Base-by-base conservation (phyloP, 441 rosid genomes). In the Gossypium davidsonii region DNA sequence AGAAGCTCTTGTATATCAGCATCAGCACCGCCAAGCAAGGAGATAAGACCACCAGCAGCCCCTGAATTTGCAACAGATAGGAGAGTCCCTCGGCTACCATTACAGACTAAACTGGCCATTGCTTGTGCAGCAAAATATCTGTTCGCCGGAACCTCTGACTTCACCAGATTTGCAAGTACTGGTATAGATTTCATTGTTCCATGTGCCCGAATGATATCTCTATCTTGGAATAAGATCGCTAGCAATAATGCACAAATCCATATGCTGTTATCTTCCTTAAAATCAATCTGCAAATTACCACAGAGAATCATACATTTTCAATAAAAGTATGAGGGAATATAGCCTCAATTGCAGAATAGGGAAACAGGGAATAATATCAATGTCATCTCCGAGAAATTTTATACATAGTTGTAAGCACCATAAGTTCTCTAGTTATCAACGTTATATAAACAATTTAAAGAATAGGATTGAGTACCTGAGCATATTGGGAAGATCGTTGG, bases 91-190 rank as follows among this genome's bases (percentile, higher is more conserved):
- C 99, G 76, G 80, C 98, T 96, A 76, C 99, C 99, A 73, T 96
- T 96, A 78, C 99, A 92, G 77, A 96, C 96, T 62, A 96, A 87
- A 85, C 98, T 94, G 64, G 97, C 87, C 48, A 92, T 67, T 60
- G 98, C 98, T 87, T 96, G 98, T 44, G 98, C 99, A 80, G 96
- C 96, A 86, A 94, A 96, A 82, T 91, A 96, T 84, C 93, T 88
- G 81, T 91, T 88, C 70, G 96, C 88, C 7, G 80, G 82, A 77
- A 92, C 98, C 82, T 94, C 99, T 71, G 98, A 90, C 91, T 94
- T 96, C 82, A 94, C 79, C 74, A 96, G 85, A 82, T 88, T 94
- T 74, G 98, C 88, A 61, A 96, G 93, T 65, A 82, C 89, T 10
- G 99, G 98, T 80, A 90, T 85, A 64, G 98, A 84, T 82, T 94